Conservation (phyloP, 306 rosid genomes). For the Sicyos edulis region DNA sequence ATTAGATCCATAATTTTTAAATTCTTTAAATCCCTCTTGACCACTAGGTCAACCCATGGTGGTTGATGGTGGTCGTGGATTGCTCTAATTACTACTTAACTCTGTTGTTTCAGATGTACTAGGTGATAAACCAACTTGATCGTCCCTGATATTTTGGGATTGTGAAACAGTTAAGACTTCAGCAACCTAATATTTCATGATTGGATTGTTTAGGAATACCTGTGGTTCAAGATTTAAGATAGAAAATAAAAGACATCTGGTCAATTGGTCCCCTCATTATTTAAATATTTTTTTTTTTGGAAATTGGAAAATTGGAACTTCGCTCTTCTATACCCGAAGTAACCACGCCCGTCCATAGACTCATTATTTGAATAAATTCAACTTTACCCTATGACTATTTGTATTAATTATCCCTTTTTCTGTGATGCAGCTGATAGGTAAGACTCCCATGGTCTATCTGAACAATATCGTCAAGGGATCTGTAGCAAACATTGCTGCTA, state of each 20-base stretch:
- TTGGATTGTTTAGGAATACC: background rate
- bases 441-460: slow-evolving; percentile 97
- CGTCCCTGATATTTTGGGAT: background rate
- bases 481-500: slow-evolving; percentile 88
- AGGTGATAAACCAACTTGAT: background rate
- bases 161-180: background rate
- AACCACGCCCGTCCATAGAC: too few relatives aligned
- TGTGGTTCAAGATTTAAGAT: background rate
- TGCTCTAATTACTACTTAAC: background rate
- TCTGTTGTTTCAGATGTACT: background rate
- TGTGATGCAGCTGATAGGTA: slow-evolving; percentile 75
- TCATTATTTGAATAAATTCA: background rate
- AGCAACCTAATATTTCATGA: background rate
- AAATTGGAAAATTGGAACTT: too few relatives aligned
- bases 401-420: slow-evolving; percentile 19
- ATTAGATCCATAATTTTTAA: too few relatives aligned
- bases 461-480: slow-evolving; percentile 69
- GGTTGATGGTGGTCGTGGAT: background rate
- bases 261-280: background rate
- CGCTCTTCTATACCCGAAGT: too few relatives aligned
- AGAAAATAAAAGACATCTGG: background rate
- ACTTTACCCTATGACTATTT: background rate
- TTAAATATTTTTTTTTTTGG: too few relatives aligned
- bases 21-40: too few relatives aligned
- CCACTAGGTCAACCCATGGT: too few relatives aligned